Conservation (phyloP, 2,329 filamentous ascomycete genomes). For the Colletotrichum navitas region DNA sequence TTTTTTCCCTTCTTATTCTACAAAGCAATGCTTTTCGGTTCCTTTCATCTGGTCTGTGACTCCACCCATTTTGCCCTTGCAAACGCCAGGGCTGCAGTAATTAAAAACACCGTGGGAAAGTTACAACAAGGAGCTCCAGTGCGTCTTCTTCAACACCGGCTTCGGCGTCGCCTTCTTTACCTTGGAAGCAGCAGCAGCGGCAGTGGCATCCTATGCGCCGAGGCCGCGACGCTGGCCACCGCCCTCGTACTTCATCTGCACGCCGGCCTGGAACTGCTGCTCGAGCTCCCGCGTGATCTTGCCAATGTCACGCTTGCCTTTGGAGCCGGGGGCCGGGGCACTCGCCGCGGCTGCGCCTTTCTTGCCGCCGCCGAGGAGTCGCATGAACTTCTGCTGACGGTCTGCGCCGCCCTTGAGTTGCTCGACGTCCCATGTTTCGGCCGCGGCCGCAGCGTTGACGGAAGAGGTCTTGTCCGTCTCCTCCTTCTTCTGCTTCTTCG, state of each 20-base stretch:
- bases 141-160: conserved; percentile 6
- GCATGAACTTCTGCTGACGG: conserved; percentile 68
- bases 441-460: conserved; percentile 44
- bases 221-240: conserved; percentile 64
- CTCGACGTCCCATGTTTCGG: conserved; percentile 66
- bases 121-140: conserved; percentile 17
- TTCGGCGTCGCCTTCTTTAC: neutral
- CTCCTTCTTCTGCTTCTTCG: conserved; percentile 45
- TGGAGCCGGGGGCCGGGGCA: conserved; percentile 29
- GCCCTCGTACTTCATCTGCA: conserved; percentile 67
- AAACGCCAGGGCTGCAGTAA: conserved; percentile 25
- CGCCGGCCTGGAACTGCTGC: conserved; percentile 68
- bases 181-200: neutral
- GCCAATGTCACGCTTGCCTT: conserved; percentile 48
- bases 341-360: conserved; percentile 48
- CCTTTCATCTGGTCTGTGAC: conserved; percentile 6
- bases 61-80: neutral
- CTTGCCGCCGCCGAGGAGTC: conserved; percentile 67
- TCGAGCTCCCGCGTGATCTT: conserved; percentile 66
- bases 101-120: conserved; percentile 5
- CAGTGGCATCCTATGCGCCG: conserved; percentile 56
- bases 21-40: conserved; percentile 19
- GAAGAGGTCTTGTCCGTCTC: conserved; percentile 41
- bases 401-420: conserved; percentile 63
- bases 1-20: conserved; percentile 15